Evolutionary conservation across 805 yeast species (phyloP), one percentile per base, ranked within the genome.

Genomic region (Saccharomyces cerevisiae): DNA sequence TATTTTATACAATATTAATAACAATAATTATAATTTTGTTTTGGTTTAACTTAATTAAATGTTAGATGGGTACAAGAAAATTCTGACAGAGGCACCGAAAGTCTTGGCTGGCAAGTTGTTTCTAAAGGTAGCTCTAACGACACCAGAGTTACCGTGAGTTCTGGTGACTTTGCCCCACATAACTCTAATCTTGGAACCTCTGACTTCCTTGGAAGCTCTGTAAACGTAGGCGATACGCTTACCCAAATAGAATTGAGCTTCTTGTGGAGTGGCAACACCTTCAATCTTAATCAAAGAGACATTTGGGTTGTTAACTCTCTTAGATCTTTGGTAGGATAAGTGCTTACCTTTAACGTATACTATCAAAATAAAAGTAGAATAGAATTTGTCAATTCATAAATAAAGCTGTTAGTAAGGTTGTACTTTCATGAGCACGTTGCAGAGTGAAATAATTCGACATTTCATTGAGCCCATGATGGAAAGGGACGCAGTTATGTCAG

Each of bases 341-440:
- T 94, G 99, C 86, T 92, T 94, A 82, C 98, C 99, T 86, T 92
- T 94, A 81, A 94, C 98, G 97, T 94, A 94, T 82, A 94, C 95
- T 88, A 75, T 61, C 62, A 55, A 46, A 46, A 54, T 48, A 49
- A 43, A 27, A 48, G 4, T n/a, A 8, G 11, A 50, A n/a, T 26
- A 28, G 43, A 50, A 51, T 28, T 17, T 8, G 43, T 36, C 43
- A 36, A 36, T 36, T 36, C 22, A 8, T 36, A 17, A 2, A 36
- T 36, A 36, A 6, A 9, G 4, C 9, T 36, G 43, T 36, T 36
- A 36, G 43, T 36, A 36, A 36, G 8, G 3, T 17, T 36, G 24
- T 36, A 17, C 17, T 36, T 36, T 36, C 22, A 36, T 17, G 24
- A 17, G 17, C 22, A 21, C 13, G 17, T 36, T n/a, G 24, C 22